Conservation (phyloP, 1,284 basidiomycete genomes). For the Austroboletus niveus region DNA sequence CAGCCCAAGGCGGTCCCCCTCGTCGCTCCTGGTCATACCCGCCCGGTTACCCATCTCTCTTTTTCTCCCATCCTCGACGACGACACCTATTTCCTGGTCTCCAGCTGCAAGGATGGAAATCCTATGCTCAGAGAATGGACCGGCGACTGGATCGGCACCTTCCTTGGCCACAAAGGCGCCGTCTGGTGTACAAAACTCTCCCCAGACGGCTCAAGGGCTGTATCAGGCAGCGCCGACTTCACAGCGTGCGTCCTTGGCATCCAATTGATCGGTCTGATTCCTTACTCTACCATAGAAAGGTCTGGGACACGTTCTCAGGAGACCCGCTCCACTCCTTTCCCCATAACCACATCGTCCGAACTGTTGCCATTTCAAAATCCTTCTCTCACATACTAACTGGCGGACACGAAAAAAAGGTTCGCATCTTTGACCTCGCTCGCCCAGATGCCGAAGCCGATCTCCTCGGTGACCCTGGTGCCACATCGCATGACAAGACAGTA, state of each 20-base stretch:
- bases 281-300: conserved; percentile 59
- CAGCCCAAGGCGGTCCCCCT: conserved; percentile 68
- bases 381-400: conserved; percentile 80
- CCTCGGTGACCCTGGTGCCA: conserved; percentile 55
- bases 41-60: conserved; percentile 92
- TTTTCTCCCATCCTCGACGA: conserved; percentile 86
- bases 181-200: conserved; percentile 97
- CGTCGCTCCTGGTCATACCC: conserved; percentile 77
- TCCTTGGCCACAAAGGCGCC: conserved; percentile 97
- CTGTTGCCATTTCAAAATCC: conserved; percentile 79
- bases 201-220: conserved; percentile 82
- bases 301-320: conserved; percentile 97
- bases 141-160: conserved; percentile 98
- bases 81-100: conserved; percentile 83
- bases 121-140: conserved; percentile 97
- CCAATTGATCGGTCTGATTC: conserved; percentile 2
- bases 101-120: conserved; percentile 95
- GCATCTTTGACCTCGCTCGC: conserved; percentile 87
- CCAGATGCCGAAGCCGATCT: conserved; percentile 87
- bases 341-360: conserved; percentile 97
- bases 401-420: conserved; percentile 96
- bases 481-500: conserved; percentile 85
- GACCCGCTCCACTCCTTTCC: conserved; percentile 87
- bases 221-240: conserved; percentile 95
- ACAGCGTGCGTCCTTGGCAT: conserved; percentile 72